phyloP scores from a whole-genome alignment of 1,284 basidiomycete genomes.

The Trichosporon faecale region DNA sequence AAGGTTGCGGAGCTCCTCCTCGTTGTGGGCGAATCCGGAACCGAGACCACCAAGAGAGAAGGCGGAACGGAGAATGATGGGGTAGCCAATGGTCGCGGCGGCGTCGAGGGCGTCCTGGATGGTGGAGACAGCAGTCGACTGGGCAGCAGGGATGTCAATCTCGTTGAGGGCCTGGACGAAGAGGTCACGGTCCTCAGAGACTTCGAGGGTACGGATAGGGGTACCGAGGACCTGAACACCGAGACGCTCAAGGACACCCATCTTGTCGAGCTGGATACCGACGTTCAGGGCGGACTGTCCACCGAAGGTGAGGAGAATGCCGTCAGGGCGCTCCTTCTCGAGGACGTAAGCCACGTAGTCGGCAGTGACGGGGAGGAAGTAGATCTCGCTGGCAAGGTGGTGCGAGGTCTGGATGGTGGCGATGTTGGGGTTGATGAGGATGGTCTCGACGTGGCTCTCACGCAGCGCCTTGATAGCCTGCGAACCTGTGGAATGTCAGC shows the following conservation, averaged over 20 bases:
- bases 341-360: constrained; percentile 99
- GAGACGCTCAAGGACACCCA: constrained; percentile 93
- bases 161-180: constrained; percentile 98
- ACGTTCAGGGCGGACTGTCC: constrained; percentile 98
- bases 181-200: constrained; percentile 94
- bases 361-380: constrained; percentile 93
- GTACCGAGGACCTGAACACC: constrained; percentile 95
- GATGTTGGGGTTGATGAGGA: constrained; percentile 97
- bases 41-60: constrained; percentile 98
- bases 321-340: constrained; percentile 97
- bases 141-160: constrained; percentile 96
- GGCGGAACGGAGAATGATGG: constrained; percentile 95
- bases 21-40: constrained; percentile 94
- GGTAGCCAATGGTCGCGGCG: constrained; percentile 89
- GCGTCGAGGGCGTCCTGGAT: constrained; percentile 89
- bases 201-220: constrained; percentile 88
- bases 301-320: constrained; percentile 95
- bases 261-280: constrained; percentile 93
- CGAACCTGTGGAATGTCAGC: constrained; percentile 56
- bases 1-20: constrained; percentile 91
- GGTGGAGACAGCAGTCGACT: constrained; percentile 95
- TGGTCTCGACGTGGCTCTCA: constrained; percentile 91
- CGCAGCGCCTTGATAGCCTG: constrained; percentile 97
- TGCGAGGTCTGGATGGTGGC: constrained; percentile 97
- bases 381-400: constrained; percentile 91